Evolutionary conservation across 148 eudicot genomes (phyloP), one percentile per base, ranked within the genome.

Genomic region (Vaccinium vitisidaea): DNA sequence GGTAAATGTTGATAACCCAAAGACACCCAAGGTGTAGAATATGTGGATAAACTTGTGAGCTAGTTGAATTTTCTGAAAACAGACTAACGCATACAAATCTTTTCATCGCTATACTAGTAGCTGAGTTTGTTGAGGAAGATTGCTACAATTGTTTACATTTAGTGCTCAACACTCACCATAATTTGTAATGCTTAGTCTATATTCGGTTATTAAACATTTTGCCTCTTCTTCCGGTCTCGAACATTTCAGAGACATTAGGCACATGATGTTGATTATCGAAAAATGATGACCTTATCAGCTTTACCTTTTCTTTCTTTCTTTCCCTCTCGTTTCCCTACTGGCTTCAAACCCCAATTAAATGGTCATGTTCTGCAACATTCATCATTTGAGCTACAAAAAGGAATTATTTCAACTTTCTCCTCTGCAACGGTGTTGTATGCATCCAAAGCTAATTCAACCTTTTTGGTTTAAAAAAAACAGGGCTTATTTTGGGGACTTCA

Each of bases 401-500:
- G 5, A 23, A 81, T 15, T 82, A 19, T 70, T 25, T 70, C 49
- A 67, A 49, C 46, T 67, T 36, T 36, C 56, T 46, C 9, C 25
- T 55, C 4, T 8, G 49, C 67, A 78, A 27, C 53, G 18, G 13
- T 27, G 61, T 14, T 13, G 39, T 27, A 43, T 21, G 25, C 77
- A 71, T 71, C 78, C 12, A 52, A 43, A 30, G 43, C 67, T 30
- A 53, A 52, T 30, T 46, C 83, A 25, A 1, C 43, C 14, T 52
- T 82, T 70, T 77, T 54, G 39, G 14, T 53, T 70, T 32, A 82
- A 76, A 25, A 82, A 59, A 87, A 30, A 30, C 92, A 95, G 98
- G 94, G 77, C 82, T 91, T 81, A 74, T 95, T 53, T 80, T 91
- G 6, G 98, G 97, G 76, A 88, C 91, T 84, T 86, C 97, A 50